A percentile compares a stretch with the other conserved stretches of the same genome.
Conservation (phyloP, 2,329 filamentous ascomycete genomes). For the Fusarium abutilonis region DNA sequence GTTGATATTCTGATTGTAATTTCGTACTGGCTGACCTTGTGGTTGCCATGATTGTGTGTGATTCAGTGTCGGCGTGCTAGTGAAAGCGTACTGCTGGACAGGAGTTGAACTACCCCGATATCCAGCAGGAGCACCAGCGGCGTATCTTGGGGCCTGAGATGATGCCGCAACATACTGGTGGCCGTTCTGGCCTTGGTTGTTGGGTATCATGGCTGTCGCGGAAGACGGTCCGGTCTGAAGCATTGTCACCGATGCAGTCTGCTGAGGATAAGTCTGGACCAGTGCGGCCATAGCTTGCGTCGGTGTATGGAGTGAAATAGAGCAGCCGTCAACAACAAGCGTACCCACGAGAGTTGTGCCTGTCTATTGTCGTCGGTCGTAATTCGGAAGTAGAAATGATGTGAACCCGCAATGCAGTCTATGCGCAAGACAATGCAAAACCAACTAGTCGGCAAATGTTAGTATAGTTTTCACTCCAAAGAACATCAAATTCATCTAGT, state of each 20-base stretch:
- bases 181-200: constrained; percentile 59
- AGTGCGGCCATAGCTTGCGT: constrained; percentile 78
- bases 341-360: constrained; percentile 19
- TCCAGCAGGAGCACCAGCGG: constrained; percentile 53
- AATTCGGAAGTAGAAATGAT: constrained; percentile 5
- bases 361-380: constrained; percentile 31
- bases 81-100: constrained; percentile 82
- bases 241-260: constrained; percentile 77
- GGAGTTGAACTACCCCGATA: constrained; percentile 68
- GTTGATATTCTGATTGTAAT: constrained; percentile 41
- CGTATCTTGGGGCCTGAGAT: constrained; percentile 48
- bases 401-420: constrained; percentile 22
- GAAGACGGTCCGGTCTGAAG: constrained; percentile 78
- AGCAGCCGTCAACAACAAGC: constrained; percentile 36
- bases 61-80: constrained; percentile 72
- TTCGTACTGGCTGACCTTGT: constrained; percentile 36
- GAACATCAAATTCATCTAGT: neutral
- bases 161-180: constrained; percentile 60
- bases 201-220: constrained; percentile 57
- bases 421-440: constrained; percentile 24
- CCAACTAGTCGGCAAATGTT: constrained; percentile 22
- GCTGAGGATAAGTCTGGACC: constrained; percentile 82
- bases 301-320: constrained; percentile 9
- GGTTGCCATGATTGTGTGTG: constrained; percentile 64
- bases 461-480: constrained; percentile 10